Conservation (phyloP, 1,284 basidiomycete genomes). For the Irpex lacteus region DNA sequence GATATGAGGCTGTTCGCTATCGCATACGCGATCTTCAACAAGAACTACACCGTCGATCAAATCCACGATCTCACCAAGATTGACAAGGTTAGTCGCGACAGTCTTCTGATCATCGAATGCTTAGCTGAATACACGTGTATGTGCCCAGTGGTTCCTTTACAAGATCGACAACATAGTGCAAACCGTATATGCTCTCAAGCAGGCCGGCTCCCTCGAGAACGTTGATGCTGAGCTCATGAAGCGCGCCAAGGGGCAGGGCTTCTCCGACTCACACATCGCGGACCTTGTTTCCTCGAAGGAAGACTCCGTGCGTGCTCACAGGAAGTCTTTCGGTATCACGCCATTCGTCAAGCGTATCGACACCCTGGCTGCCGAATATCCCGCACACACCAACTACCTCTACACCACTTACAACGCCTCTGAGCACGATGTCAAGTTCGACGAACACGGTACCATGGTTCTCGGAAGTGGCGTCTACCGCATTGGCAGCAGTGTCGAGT, state of each 20-base stretch:
- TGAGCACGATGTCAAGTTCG: constrained; percentile 93
- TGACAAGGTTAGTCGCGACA: constrained; percentile 65
- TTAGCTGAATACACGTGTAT: constrained; percentile 7
- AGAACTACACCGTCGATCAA: constrained; percentile 86
- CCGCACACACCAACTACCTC: constrained; percentile 98
- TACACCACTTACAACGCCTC: constrained; percentile 99
- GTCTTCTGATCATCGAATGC: background rate
- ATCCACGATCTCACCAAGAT: constrained; percentile 97
- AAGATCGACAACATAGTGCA: constrained; percentile 98
- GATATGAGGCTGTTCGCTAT: constrained; percentile 96
- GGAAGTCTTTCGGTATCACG: constrained; percentile 86
- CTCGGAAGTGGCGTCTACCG: constrained; percentile 99
- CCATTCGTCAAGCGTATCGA: constrained; percentile 99
- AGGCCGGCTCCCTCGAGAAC: constrained; percentile 63
- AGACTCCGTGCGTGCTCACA: constrained; percentile 71
- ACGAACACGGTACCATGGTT: constrained; percentile 98
- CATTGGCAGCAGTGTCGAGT: constrained; percentile 98
- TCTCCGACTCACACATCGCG: constrained; percentile 92
- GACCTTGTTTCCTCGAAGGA: constrained; percentile 29
- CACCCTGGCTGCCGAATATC: constrained; percentile 98
- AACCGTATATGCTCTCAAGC: constrained; percentile 73
- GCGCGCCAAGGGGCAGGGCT: constrained; percentile 89
- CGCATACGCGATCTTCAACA: constrained; percentile 96
- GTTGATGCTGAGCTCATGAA: constrained; percentile 72
- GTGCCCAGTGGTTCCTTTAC: constrained; percentile 89